Evolutionary conservation across 805 yeast genomes (phyloP), one percentile per base, ranked within the genome.

Genomic region (Candida succiphila): DNA sequence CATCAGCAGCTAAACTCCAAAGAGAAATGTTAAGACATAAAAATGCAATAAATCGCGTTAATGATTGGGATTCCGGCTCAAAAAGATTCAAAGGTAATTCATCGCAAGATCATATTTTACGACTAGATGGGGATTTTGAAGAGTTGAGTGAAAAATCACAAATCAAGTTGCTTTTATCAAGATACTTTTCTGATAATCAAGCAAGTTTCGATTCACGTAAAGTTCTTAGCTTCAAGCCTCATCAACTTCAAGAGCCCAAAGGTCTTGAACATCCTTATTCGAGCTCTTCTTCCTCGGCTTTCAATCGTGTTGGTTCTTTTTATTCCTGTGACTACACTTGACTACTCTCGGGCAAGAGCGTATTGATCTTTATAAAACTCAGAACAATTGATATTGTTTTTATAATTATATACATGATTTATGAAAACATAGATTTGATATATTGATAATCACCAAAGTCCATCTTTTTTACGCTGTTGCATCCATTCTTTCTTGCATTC

Each of bases 401-500:
- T n/a, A n/a, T n/a, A n/a, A n/a, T n/a, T n/a, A n/a, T n/a, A n/a
- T n/a, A n/a, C n/a, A n/a, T n/a, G n/a, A n/a, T n/a, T n/a, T n/a
- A n/a, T n/a, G n/a, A n/a, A n/a, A n/a, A n/a, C n/a, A n/a, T n/a
- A n/a, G n/a, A n/a, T n/a, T n/a, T n/a, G n/a, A n/a, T n/a, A n/a
- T n/a, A n/a, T n/a, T n/a, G n/a, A n/a, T n/a, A 15, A 12, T 42
- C 36, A 54, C 60, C 60, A 54, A n/a, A 44, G 34, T 9, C 37
- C 37, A 32, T 51, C 59, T 30, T 39, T 51, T 32, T 41, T 48
- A 38, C 58, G 45, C 36, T 51, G 52, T 17, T 37, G 49, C 51
- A 70, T 56, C 88, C 88, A 82, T 39, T 69, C 82, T 48, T 78
- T 78, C 52, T 82, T 81, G 59, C 98, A 89, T 49, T 89, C 98